Evolutionary conservation across 371 early-diverging fungal species (phyloP), one percentile per base, ranked within the genome.

Genomic region (Mortierella sp.): DNA sequence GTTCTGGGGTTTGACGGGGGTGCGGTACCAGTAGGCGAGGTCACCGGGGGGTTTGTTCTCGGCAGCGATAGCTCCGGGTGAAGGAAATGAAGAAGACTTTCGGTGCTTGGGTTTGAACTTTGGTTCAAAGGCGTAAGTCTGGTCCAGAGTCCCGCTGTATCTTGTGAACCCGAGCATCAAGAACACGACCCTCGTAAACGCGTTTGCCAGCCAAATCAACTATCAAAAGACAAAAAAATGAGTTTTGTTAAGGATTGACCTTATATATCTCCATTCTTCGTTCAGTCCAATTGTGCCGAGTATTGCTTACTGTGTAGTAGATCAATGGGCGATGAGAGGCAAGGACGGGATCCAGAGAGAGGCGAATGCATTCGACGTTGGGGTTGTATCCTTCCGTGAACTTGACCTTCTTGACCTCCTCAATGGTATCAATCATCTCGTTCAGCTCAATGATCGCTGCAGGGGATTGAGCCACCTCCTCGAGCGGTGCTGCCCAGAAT

Each of bases 281-380:
- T 10, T n/a, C 19, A 9, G 19, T 24, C 14, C 44, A 14, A 55
- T 19, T 43, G 21, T 21, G 48, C 54, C 11, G 19, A 9, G n/a
- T 13, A 53, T 44, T 26, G 43, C 82, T 87, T 69, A 90, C 75
- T 13, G 82, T 51, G 75, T 95, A 95, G 57, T 94, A 89, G 9
- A 89, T 77, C 44, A 94, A 87, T 3, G 95, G 94, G 34, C 94
- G 90, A 69, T 92, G 92, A 73, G 90, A 88, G 26, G 95, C 94
- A 44, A 91, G 88, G 34, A 95, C 90, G 2, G 93, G 92, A 74
- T 95, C 94, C 46, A 93, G 86, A 46, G 84, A 92, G 21, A 94
- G 80, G 1, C 92, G 90, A 73, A 91, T 89, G 11, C 93, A 89
- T 28, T 86, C 76, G 26, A 93, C 73, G n/a, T 91, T 86, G 43